phyloP scores from a whole-genome alignment of 345 rosid genomes.

The Mercurialis annua region DNA sequence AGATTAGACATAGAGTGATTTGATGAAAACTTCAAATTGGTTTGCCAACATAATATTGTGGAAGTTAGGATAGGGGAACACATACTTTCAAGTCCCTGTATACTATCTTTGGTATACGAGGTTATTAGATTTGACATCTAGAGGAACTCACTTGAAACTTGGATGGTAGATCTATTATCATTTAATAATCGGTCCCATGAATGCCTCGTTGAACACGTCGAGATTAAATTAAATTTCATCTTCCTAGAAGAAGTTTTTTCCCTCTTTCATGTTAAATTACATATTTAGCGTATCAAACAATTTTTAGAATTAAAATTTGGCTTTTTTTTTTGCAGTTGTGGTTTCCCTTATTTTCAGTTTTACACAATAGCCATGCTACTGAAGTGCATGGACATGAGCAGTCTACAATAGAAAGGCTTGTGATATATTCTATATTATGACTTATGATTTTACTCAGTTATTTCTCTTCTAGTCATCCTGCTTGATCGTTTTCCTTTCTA shows the following conservation, averaged over 20 bases:
- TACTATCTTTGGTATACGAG: background rate
- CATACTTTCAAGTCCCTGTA: background rate
- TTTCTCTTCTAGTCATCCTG: background rate
- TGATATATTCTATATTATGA: background rate
- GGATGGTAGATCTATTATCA: background rate
- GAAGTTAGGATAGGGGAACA: background rate
- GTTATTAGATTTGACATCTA: background rate
- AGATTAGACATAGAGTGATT: no score
- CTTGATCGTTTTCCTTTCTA: slow-evolving; percentile 18
- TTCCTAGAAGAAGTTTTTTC: background rate
- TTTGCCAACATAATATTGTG: background rate
- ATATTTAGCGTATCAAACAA: no score
- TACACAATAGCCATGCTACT: slow-evolving; percentile 41
- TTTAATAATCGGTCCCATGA: background rate
- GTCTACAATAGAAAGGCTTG: slow-evolving; percentile 64
- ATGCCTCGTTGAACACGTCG: background rate
- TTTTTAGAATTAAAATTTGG: background rate
- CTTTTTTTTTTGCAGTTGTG: slow-evolving; percentile 68
- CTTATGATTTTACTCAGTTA: background rate
- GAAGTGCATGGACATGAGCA: slow-evolving; percentile 42
- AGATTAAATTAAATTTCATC: background rate
- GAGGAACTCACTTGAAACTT: background rate
- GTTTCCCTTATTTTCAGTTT: slow-evolving; percentile 87
- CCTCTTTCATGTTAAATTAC: background rate
- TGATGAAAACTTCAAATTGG: background rate